phyloP scores from a whole-genome alignment of 78 protist genomes.

The Planoprotostelium fungivorum region DNA sequence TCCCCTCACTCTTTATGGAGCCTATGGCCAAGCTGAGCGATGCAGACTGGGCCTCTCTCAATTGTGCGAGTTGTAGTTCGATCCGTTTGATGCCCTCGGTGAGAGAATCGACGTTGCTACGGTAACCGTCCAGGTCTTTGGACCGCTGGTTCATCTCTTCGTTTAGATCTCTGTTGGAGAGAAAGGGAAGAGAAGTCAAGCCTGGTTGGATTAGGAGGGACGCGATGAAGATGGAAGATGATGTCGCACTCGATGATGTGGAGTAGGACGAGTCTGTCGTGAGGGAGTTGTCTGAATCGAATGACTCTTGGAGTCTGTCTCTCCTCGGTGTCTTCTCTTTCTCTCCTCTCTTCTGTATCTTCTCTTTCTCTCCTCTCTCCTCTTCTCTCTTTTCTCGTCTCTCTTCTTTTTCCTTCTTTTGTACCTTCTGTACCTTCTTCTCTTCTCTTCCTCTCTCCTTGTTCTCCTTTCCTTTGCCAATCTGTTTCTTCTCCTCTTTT shows the following conservation, averaged over 20 bases:
- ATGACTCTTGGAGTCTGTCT: neutral
- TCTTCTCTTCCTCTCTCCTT: neutral
- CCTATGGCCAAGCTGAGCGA: neutral
- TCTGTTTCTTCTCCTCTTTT: neutral
- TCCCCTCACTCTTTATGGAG: neutral
- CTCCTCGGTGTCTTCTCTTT: neutral
- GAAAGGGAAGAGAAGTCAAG: neutral
- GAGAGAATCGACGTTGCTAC: neutral
- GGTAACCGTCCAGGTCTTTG: neutral
- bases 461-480: neutral
- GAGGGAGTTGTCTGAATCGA: neutral
- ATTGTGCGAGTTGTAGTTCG: neutral
- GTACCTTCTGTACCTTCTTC: too few species aligned
- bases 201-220: neutral
- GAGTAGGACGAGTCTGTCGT: neutral
- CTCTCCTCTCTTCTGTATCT: neutral
- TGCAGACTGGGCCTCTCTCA: neutral
- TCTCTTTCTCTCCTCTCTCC: neutral
- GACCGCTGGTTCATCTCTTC: neutral
- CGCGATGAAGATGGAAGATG: neutral
- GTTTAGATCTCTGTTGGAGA: neutral
- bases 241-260: neutral
- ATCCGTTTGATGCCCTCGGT: neutral
- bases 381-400: neutral
- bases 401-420: too few species aligned